Percentiles rank a stretch among this genome's conserved stretches.
These are phyloP conservation scores for Podospora fimiseda DNA, from an alignment of 495 filamentous ascomycete species.

Conservation along the genomic window DNA sequence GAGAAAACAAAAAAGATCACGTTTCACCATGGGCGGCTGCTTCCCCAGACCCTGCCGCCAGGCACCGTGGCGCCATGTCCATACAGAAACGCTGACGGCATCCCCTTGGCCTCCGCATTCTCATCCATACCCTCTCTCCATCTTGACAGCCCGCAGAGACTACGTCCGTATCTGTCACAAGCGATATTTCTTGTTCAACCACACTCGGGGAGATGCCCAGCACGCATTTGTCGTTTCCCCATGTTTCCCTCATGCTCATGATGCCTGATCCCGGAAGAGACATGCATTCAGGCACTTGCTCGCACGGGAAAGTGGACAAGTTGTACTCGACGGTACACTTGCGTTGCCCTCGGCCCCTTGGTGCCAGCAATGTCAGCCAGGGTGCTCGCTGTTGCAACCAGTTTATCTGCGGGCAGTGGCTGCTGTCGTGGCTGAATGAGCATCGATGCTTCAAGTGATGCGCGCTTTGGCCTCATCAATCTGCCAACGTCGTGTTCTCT, in stretches of 20 bases:
- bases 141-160: slow-evolving; percentile 16
- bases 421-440: slow-evolving; percentile 6
- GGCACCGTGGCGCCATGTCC: background rate
- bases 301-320: slow-evolving; percentile 6
- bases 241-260: background rate
- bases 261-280: slow-evolving; percentile 23
- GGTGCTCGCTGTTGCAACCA: slow-evolving; percentile 9
- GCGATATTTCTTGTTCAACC: slow-evolving; percentile 29
- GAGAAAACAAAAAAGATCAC: background rate
- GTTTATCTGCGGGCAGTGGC: slow-evolving; percentile 14
- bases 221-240: background rate
- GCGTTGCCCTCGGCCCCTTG: slow-evolving; percentile 2
- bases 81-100: background rate
- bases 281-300: slow-evolving; percentile 12
- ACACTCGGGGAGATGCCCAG: slow-evolving; percentile 14
- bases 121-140: slow-evolving; percentile 5
- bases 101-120: slow-evolving; percentile 7
- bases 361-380: slow-evolving; percentile 1
- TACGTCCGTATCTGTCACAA: slow-evolving; percentile 28
- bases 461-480: background rate
- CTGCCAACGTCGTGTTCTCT: slow-evolving; percentile 1
- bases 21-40: slow-evolving; percentile 8
- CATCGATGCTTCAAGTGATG: background rate
- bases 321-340: slow-evolving; percentile 10
- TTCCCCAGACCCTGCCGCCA: background rate